These are phyloP conservation scores for Acer campestre DNA, from an alignment of 345 rosid genomes.

Conservation along the genomic window DNA sequence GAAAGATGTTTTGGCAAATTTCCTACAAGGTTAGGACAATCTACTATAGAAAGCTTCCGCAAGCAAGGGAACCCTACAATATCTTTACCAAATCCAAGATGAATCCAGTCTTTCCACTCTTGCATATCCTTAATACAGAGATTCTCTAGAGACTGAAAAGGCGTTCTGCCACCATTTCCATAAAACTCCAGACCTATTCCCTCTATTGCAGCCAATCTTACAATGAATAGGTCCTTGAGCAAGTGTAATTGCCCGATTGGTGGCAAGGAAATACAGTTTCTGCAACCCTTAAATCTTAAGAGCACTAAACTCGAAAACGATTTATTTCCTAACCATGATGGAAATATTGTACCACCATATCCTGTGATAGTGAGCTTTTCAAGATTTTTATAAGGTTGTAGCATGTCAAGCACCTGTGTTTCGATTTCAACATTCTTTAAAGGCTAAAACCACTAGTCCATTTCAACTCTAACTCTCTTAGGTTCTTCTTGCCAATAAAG, in stretches of 20 bases:
- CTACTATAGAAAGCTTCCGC: too few species aligned
- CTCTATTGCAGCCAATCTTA: slow-evolving; percentile 27
- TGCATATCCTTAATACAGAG: slow-evolving; percentile 19
- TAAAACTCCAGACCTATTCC: slow-evolving; percentile 36
- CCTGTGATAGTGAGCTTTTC: slow-evolving; percentile 29
- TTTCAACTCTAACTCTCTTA: slow-evolving; percentile 30
- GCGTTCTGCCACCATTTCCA: slow-evolving; percentile 23
- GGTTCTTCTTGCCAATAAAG: slow-evolving; percentile 29
- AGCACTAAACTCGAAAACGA: slow-evolving; percentile 28
- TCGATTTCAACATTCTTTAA: slow-evolving; percentile 1
- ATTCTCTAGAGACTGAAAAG: slow-evolving; percentile 40
- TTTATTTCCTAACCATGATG: slow-evolving; percentile 40
- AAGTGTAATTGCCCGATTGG: slow-evolving; percentile 40
- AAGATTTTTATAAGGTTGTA: slow-evolving; percentile 44
- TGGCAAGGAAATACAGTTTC: slow-evolving; percentile 38
- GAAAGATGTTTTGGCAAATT: too few species aligned
- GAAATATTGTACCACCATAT: slow-evolving; percentile 39
- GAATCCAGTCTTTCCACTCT: slow-evolving; percentile 30
- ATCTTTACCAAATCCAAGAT: not conserved
- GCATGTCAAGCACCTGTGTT: slow-evolving; percentile 28
- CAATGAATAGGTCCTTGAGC: slow-evolving; percentile 30
- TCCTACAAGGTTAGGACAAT: too few species aligned
- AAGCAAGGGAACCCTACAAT: too few species aligned
- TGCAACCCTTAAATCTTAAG: slow-evolving; percentile 33
- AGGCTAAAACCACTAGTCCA: slow-evolving; percentile 25